phyloP scores from a whole-genome alignment of 176 grass and related monocot species.

The Ananas comosus region DNA sequence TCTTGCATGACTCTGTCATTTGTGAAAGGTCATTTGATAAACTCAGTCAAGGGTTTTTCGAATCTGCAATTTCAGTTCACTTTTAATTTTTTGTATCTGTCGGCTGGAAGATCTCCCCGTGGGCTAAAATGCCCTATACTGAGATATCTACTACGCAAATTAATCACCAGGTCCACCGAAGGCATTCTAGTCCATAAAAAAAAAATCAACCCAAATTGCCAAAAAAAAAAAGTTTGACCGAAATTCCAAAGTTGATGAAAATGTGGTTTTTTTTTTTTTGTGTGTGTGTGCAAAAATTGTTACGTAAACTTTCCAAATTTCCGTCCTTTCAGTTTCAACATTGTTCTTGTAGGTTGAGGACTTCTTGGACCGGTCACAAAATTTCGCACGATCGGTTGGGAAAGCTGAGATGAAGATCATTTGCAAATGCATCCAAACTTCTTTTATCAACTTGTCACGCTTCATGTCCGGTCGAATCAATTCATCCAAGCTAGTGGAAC shows the following conservation, averaged over 20 bases:
- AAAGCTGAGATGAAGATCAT: slow-evolving; percentile 53
- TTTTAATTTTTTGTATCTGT: background rate
- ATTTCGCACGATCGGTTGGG: slow-evolving; percentile 67
- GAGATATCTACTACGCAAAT: slow-evolving; percentile 5
- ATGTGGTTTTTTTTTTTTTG: too few species aligned
- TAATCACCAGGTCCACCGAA: background rate
- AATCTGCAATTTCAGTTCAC: background rate
- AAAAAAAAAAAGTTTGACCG: too few species aligned
- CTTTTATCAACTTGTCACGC: slow-evolving; percentile 30
- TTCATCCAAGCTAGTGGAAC: slow-evolving; percentile 26
- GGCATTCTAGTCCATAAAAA: too few species aligned
- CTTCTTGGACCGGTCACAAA: slow-evolving; percentile 72
- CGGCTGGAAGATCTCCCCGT: too few species aligned
- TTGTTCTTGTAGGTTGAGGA: slow-evolving; percentile 64
- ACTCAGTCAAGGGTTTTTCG: background rate
- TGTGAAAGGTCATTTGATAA: background rate
- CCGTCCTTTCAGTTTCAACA: slow-evolving; percentile 4
- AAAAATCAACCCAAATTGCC: too few species aligned
- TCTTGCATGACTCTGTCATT: too few species aligned
- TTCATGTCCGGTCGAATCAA: slow-evolving; percentile 50
- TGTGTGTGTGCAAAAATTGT: too few species aligned
- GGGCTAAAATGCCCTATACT: too few species aligned
- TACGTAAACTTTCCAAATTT: too few species aligned
- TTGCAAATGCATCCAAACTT: slow-evolving; percentile 30
- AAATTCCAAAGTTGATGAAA: too few species aligned